Evolutionary conservation across 2,329 filamentous ascomycete species (phyloP).

Genomic region (Xylariaceae sp.): DNA sequence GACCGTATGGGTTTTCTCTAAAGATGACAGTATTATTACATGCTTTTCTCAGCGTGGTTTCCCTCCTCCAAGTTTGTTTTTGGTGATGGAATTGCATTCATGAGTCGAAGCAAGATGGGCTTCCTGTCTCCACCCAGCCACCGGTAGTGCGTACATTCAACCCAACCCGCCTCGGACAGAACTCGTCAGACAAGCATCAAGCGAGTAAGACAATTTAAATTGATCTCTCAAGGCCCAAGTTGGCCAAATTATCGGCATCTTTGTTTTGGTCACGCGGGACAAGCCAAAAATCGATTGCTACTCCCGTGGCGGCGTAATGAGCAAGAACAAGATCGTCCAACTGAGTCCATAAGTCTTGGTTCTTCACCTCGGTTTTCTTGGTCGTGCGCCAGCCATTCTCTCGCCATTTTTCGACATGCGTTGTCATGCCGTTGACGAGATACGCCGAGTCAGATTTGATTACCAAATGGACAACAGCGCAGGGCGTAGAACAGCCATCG

Average conservation of each 20-base stretch:
- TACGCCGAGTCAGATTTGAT: conserved; percentile 30
- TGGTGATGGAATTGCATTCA: too few species aligned
- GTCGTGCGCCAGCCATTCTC: conserved; percentile 23
- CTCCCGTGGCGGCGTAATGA: not conserved
- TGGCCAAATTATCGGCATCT: conserved; percentile 21
- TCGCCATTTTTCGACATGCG: conserved; percentile 20
- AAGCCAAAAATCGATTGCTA: conserved; percentile 23
- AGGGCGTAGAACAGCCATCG: conserved; percentile 6
- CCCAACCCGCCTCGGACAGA: too few species aligned
- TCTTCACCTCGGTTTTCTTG: conserved; percentile 18
- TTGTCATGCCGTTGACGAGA: conserved; percentile 25
- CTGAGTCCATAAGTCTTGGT: conserved; percentile 17
- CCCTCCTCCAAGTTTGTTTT: too few species aligned
- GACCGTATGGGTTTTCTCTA: too few species aligned
- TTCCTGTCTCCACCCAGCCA: too few species aligned
- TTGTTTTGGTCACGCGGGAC: conserved; percentile 19
- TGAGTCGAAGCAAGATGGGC: too few species aligned
- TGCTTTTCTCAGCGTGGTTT: too few species aligned
- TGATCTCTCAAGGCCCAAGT: too few species aligned
- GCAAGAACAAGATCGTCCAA: not conserved
- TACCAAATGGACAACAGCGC: conserved; percentile 15
- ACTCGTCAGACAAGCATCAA: too few species aligned
- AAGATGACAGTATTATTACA: too few species aligned
- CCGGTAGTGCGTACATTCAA: too few species aligned
- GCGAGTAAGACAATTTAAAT: too few species aligned